Percentiles rank a stretch among this genome's conserved stretches.
phyloP scores from a whole-genome alignment of 2,329 filamentous ascomycete genomes.

The Cylindrodendrum hubeiense region DNA sequence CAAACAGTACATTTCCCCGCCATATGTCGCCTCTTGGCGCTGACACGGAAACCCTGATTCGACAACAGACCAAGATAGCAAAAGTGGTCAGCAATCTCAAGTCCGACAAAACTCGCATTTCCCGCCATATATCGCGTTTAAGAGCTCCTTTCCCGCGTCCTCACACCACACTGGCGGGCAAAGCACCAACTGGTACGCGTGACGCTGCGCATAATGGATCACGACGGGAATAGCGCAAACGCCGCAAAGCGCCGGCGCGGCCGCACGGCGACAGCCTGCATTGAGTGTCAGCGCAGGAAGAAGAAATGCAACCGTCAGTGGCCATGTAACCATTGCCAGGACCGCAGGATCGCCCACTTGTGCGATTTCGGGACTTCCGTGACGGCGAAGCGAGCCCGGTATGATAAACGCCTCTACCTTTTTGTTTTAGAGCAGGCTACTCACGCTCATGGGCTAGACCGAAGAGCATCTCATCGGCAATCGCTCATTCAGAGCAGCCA shows the following conservation, averaged over 20 bases:
- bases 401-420: background rate
- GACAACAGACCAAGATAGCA: background rate
- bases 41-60: background rate
- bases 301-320: background rate
- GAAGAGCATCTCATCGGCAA: background rate
- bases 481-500: background rate
- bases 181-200: background rate
- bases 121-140: background rate
- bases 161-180: background rate
- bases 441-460: background rate
- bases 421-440: background rate
- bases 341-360: background rate
- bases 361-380: background rate
- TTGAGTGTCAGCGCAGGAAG: background rate
- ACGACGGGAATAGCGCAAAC: background rate
- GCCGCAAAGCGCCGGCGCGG: background rate
- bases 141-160: background rate
- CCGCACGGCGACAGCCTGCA: background rate
- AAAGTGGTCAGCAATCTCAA: background rate
- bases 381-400: background rate
- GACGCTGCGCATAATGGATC: background rate
- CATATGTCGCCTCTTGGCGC: background rate
- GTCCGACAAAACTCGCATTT: background rate
- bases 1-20: background rate
- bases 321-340: background rate